Percentiles rank a stretch among this genome's conserved stretches.
Conservation (phyloP, 1,284 basidiomycete species). For the Cryptococcus sp. region DNA sequence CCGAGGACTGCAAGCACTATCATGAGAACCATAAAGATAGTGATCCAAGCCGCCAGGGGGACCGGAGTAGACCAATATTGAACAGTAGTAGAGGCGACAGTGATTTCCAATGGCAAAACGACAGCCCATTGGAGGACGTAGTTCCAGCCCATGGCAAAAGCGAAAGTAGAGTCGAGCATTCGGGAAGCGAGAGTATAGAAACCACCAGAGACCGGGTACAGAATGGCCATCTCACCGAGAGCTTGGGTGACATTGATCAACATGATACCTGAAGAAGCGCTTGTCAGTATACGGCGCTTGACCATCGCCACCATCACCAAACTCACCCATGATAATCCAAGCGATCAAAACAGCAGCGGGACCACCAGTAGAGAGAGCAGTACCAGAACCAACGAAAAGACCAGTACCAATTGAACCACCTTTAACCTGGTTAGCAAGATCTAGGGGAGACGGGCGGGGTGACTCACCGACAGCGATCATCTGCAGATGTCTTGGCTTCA, state of each 20-base stretch:
- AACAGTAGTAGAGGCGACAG: conserved; percentile 44
- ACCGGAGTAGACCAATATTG: conserved; percentile 40
- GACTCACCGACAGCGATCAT: conserved; percentile 47
- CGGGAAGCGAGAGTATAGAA: conserved; percentile 47
- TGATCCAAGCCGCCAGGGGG: conserved; percentile 45
- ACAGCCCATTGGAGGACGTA: conserved; percentile 18
- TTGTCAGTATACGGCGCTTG: neutral
- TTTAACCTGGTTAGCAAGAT: neutral
- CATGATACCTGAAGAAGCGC: conserved; percentile 27
- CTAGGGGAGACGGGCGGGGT: neutral
- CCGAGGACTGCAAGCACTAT: conserved; percentile 29
- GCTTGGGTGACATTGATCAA: conserved; percentile 47
- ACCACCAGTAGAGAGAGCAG: conserved; percentile 49
- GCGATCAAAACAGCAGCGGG: conserved; percentile 49
- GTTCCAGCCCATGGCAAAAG: conserved; percentile 47
- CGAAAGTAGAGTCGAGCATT: conserved; percentile 39
- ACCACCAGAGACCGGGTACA: conserved; percentile 50
- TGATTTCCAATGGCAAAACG: conserved; percentile 15
- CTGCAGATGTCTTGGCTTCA: conserved; percentile 44
- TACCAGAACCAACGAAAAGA: conserved; percentile 49
- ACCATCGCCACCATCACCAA: neutral
- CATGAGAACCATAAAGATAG: conserved; percentile 39
- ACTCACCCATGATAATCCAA: conserved; percentile 37
- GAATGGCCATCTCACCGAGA: conserved; percentile 50
- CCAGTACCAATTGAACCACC: conserved; percentile 53